Evolutionary conservation across 345 rosid species (phyloP).

Genomic region (Citrus mangshanensis): DNA sequence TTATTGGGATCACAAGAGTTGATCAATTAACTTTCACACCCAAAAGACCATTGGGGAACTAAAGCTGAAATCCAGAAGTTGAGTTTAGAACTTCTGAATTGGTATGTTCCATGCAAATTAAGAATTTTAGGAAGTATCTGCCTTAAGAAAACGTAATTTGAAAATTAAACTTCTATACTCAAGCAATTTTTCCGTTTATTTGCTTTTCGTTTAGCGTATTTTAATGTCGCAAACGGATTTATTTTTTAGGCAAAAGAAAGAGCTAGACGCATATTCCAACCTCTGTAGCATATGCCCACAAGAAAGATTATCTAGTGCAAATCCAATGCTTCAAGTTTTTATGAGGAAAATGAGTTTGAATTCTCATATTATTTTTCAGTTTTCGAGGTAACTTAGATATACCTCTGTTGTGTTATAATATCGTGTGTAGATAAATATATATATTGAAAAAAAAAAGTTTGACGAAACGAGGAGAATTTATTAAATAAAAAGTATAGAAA

Average conservation of each 20-base stretch:
- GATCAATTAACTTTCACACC: not conserved
- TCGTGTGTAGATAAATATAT: too few species aligned
- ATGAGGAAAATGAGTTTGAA: too few species aligned
- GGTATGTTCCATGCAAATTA: slow-evolving; percentile 2
- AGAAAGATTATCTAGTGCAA: too few species aligned
- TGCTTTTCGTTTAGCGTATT: not conserved
- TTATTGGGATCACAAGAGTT: slow-evolving; percentile 5
- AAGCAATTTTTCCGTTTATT: not conserved
- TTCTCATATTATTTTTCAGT: too few species aligned
- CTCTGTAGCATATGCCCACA: too few species aligned
- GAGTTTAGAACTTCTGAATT: not conserved
- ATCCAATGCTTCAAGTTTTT: too few species aligned
- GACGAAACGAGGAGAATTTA: not conserved
- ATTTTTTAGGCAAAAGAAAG: not conserved
- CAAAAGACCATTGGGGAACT: slow-evolving; percentile 3
- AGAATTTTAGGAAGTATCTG: not conserved
- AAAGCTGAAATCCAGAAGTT: not conserved
- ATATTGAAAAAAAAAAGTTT: too few species aligned
- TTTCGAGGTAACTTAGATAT: too few species aligned
- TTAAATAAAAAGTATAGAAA: not conserved
- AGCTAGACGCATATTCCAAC: not conserved
- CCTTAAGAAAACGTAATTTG: not conserved
- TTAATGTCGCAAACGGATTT: not conserved
- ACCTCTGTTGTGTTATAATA: too few species aligned
- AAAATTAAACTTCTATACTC: not conserved